phyloP scores from a whole-genome alignment of 1,284 basidiomycete genomes.

The Ustilago loliicola region DNA sequence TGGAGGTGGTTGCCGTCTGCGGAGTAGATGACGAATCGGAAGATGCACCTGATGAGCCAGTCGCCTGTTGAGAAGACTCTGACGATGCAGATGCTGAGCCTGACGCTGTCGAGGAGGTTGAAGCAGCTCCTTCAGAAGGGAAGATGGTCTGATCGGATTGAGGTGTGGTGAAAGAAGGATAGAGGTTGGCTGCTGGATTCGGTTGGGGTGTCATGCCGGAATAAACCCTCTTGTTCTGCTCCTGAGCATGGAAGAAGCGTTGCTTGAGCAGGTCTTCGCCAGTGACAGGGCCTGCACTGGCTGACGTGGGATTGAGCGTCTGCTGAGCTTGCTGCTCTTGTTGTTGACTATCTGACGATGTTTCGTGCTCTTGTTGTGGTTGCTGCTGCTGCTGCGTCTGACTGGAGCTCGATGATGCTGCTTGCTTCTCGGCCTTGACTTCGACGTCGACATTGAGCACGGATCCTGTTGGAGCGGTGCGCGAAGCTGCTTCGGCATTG shows the following conservation, averaged over 20 bases:
- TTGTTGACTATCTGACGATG: conserved; percentile 15
- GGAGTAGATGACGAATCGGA: conserved; percentile 19
- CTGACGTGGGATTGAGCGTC: neutral
- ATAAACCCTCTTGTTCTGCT: conserved; percentile 51
- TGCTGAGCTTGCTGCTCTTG: conserved; percentile 23
- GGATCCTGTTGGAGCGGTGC: conserved; percentile 19
- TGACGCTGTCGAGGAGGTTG: conserved; percentile 7
- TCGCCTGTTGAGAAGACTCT: conserved; percentile 15
- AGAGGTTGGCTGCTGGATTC: conserved; percentile 30
- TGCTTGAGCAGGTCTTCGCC: conserved; percentile 61
- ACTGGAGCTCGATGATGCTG: conserved; percentile 8
- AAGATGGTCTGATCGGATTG: conserved; percentile 20
- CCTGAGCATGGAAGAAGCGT: conserved; percentile 62
- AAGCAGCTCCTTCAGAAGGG: conserved; percentile 10
- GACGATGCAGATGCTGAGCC: conserved; percentile 14
- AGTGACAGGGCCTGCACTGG: conserved; percentile 24
- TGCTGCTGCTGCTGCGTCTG: conserved; percentile 24
- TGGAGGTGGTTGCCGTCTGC: conserved; percentile 8
- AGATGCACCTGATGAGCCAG: conserved; percentile 13
- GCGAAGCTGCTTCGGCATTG: conserved; percentile 12
- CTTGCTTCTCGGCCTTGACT: neutral
- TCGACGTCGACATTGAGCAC: conserved; percentile 26
- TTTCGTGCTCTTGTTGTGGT: conserved; percentile 17
- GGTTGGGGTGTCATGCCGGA: conserved; percentile 40
- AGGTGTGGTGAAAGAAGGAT: conserved; percentile 44